A percentile compares a stretch with the other conserved stretches of the same genome.
These are phyloP conservation scores for Arthrobotrys iridis DNA, from an alignment of 2,329 filamentous ascomycete genomes.

Conservation along the genomic window DNA sequence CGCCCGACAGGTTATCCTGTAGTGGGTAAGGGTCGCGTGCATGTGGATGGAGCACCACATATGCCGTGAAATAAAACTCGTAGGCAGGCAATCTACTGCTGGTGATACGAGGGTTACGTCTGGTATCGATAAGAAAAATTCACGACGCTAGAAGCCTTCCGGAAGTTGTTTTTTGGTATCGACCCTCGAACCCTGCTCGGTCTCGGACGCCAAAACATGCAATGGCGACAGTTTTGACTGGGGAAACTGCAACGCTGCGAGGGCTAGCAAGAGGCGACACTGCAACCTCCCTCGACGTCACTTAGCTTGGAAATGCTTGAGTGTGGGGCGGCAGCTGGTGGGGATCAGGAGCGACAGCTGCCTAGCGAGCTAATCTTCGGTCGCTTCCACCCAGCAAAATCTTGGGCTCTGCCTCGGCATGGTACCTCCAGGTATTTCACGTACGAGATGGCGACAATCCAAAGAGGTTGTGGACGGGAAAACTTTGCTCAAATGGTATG, in stretches of 20 bases:
- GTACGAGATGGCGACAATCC: background rate
- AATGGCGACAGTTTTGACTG: conserved; percentile 28
- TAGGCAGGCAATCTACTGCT: conserved; percentile 37
- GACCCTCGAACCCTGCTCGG: conserved; percentile 13
- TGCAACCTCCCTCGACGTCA: conserved; percentile 42
- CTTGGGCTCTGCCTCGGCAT: background rate
- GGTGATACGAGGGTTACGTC: conserved; percentile 32
- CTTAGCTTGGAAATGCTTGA: background rate
- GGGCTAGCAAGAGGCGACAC: background rate
- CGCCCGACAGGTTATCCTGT: background rate
- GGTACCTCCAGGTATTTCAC: too few species aligned
- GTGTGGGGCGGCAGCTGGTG: conserved; percentile 24
- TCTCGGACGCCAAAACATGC: conserved; percentile 2
- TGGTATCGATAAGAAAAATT: conserved; percentile 33
- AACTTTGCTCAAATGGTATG: background rate
- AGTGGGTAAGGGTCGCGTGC: background rate
- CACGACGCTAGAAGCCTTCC: conserved; percentile 48
- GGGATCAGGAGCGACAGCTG: conserved; percentile 36
- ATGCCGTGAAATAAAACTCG: background rate
- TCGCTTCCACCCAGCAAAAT: conserved; percentile 26
- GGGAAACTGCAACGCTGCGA: conserved; percentile 16
- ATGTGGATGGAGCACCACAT: background rate
- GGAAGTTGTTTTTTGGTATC: conserved; percentile 34
- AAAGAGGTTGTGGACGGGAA: background rate
- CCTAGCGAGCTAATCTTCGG: conserved; percentile 32